Base-by-base conservation (phyloP, 2,329 filamentous ascomycete species). In the Aspergillus hiratsukae region DNA sequence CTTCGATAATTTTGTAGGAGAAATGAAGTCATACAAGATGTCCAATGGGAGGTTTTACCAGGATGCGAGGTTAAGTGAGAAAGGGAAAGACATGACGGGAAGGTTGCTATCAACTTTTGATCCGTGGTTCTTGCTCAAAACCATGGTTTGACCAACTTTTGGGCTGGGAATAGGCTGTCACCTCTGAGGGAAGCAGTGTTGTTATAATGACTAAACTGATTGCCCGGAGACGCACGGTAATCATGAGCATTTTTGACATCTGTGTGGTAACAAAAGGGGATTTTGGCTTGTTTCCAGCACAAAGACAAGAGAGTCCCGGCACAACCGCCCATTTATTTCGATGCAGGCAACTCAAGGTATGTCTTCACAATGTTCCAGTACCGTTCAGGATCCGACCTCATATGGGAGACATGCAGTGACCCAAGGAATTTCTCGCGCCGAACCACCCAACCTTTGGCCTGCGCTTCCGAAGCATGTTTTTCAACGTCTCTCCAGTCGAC, bases 401-500 rank as follows among this genome's bases (percentile, higher is more conserved):
- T 75, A 66, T 76, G 72, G 11, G 63, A 68, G 52, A 76, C 74
- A 69, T 77, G 75, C 43, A 66, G 61, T 27, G 72, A 67, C 0
- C 66, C 71, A n/a, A 62, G 51, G 50, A 76, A 76, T 56, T 67
- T 66, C 54, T 76, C 74, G 46, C 64, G 65, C 21, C 60, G 59
- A 17, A 77, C 75, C 10, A 51, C 27, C 61, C 70, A 73, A 1
- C 70, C 69, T 52, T 59, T 68, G 2, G 60, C 51, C 55, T 68
- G 69, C 27, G 75, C 68, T 11, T 69, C 58, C 8, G 49, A 54
- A 1, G 71, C 70, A 67, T 77, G 74, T 35, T 60, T 64, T 58
- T 76, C 74, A 7, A 75, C 70, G 59, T 75, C 69, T 45, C 59
- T 59, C 60, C 63, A 72, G 17, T 66, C 48, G 11, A 76, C 69